phyloP scores from a whole-genome alignment of 441 rosid genomes.

The Erodium moschatum region DNA sequence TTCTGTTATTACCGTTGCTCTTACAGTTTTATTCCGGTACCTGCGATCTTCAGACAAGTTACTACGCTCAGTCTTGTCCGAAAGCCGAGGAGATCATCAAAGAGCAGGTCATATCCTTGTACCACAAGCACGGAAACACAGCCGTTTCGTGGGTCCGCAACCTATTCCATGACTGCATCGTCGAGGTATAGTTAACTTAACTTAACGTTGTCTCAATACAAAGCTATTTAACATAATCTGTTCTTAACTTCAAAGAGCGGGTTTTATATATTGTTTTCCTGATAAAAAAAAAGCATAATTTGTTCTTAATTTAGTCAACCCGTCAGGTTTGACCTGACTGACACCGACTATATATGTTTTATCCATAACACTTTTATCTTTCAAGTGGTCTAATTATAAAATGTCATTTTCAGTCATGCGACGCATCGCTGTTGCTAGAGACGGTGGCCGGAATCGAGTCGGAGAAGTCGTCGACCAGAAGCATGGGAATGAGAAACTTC shows the following conservation, averaged over 20 bases:
- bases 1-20: constrained; percentile 38
- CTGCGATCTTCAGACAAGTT: constrained; percentile 51
- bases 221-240: no score
- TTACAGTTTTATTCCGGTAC: constrained; percentile 43
- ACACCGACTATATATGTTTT: no score
- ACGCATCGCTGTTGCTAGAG: constrained; percentile 62
- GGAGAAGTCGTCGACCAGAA: constrained; percentile 47
- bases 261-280: no score
- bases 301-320: no score
- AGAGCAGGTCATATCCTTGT: constrained; percentile 48
- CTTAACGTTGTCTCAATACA: no score
- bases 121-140: constrained; percentile 66
- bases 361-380: no score
- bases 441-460: constrained; percentile 43
- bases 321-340: no score
- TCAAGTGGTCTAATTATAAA: no score
- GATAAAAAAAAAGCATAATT: no score
- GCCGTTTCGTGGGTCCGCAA: constrained; percentile 87
- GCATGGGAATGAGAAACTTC: constrained; percentile 86
- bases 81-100: constrained; percentile 69
- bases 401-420: constrained; percentile 45
- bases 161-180: constrained; percentile 79
- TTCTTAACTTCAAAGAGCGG: no score
- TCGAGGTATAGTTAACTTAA: constrained; percentile 31
- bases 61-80: constrained; percentile 58